Evolutionary conservation across 129 eudicot species (phyloP).

Genomic region (Logfia minima): DNA sequence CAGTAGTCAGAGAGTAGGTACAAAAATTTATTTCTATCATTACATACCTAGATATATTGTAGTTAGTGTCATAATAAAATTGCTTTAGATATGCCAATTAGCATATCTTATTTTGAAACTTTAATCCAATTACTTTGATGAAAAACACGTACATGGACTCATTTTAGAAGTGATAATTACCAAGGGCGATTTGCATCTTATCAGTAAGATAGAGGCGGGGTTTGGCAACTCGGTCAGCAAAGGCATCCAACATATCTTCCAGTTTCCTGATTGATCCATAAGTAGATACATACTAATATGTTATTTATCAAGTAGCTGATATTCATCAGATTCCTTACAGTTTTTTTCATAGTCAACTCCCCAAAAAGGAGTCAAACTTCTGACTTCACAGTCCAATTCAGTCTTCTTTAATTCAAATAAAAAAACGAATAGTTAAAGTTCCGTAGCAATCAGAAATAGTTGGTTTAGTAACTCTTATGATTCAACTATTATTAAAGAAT

Average conservation of each 20-base stretch:
- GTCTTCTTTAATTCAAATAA: not conserved
- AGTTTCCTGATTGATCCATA: constrained; percentile 56
- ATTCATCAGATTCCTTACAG: not conserved
- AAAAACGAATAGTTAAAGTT: not conserved
- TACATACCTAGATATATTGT: not conserved
- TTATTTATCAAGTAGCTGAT: constrained; percentile 6
- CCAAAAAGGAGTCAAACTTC: not conserved
- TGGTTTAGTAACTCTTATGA: too few relatives aligned
- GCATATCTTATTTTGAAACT: not conserved
- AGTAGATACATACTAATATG: constrained; percentile 1
- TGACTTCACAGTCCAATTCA: not conserved
- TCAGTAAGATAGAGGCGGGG: constrained; percentile 89
- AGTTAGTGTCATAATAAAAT: not conserved
- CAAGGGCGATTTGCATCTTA: constrained; percentile 99
- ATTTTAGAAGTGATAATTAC: constrained; percentile 41
- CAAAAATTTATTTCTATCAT: not conserved
- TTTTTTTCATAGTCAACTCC: not conserved
- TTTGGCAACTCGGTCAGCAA: constrained; percentile 91
- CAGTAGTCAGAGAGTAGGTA: not conserved
- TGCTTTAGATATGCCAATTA: not conserved
- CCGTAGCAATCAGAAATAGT: not conserved
- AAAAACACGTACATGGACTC: not conserved
- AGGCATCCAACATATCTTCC: constrained; percentile 81
- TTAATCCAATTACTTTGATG: not conserved
- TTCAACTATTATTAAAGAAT: too few relatives aligned